Base-by-base conservation (phyloP, 2,329 filamentous ascomycete genomes). In the Calonectria ilicicola region DNA sequence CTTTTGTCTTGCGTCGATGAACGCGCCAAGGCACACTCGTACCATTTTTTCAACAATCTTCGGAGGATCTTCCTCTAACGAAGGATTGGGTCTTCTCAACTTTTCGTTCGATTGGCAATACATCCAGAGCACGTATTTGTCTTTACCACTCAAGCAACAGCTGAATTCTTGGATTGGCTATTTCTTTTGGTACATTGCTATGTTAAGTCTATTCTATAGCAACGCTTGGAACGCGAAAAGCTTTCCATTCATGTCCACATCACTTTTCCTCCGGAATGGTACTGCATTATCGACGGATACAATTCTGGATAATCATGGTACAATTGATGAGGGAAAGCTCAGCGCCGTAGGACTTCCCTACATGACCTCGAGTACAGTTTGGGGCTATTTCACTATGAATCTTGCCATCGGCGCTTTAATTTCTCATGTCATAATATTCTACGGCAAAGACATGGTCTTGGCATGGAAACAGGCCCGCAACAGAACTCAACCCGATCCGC, bases 191-290 rank as follows among this genome's bases (percentile, higher is more conserved):
- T 81, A 84, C 29, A 42, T 81, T 12, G 72, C 84, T 3, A 83
- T 84, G 76, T 75, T 82, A 23, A 80, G 80, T 0, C 73, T 86
- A 7, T 88, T 85, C 72, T 87, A 87, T 70, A 76, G 77, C 26
- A 85, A 87, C 49, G 71, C 83, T 2, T 88, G 84, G 84, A 72
- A 75, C 8, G 81, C 81, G 1, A 77, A 78, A 53, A 76, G 74
- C 1, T 80, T 81, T n/a, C 82, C 81, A 0, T 83, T 83, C 72
- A 79, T 83, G 75, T 81, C 80, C 5, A 77, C 78, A 2, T 69
- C 77, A 6, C 68, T 84, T 1, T 83, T 83, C 53, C 14, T 53
- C 4, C 51, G 62, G 15, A 60, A 60, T 8, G 53, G 53, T 12
- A 60, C 53, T 1, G 19, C 35, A 40, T 23, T 60, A 10, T 60